Percentiles rank a stretch among this genome's conserved stretches.
Conservation (phyloP, 75 land plant genomes). For the Picea sitchensis region DNA sequence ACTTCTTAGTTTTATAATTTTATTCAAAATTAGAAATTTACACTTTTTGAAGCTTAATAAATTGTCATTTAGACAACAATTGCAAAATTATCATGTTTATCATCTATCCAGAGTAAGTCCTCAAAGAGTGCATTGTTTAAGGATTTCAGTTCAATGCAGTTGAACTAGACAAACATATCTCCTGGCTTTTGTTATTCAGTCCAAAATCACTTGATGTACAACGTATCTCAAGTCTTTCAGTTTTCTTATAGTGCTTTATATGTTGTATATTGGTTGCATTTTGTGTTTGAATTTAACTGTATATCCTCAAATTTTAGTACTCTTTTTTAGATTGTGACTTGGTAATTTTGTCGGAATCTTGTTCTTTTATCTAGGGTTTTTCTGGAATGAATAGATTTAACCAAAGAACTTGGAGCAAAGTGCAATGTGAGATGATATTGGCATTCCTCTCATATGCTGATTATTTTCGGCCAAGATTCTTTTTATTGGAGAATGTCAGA, state of each 20-base stretch:
- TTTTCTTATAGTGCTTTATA: neutral
- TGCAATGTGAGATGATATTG: slow-evolving; percentile 97
- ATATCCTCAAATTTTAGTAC: neutral
- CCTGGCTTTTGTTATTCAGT: neutral
- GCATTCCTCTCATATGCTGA: slow-evolving; percentile 96
- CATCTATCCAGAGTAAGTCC: no score
- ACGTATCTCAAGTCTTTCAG: neutral
- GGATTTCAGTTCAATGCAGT: neutral
- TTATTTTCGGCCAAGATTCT: slow-evolving; percentile 81
- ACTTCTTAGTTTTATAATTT: no score
- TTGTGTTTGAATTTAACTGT: no score
- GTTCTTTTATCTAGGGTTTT: slow-evolving; percentile 64
- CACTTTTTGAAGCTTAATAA: no score
- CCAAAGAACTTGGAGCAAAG: slow-evolving; percentile 92
- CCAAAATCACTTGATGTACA: neutral
- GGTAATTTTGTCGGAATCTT: neutral
- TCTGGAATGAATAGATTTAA: slow-evolving; percentile 99
- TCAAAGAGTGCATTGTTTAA: no score
- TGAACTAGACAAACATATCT: neutral
- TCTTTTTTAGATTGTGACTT: neutral
- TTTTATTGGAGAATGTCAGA: slow-evolving; percentile 91
- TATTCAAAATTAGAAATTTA: no score
- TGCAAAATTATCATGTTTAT: no score
- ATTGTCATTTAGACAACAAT: no score
- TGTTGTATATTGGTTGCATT: neutral